Base-by-base conservation (phyloP, 805 yeast genomes). In the Schwanniomyces occidentalis region DNA sequence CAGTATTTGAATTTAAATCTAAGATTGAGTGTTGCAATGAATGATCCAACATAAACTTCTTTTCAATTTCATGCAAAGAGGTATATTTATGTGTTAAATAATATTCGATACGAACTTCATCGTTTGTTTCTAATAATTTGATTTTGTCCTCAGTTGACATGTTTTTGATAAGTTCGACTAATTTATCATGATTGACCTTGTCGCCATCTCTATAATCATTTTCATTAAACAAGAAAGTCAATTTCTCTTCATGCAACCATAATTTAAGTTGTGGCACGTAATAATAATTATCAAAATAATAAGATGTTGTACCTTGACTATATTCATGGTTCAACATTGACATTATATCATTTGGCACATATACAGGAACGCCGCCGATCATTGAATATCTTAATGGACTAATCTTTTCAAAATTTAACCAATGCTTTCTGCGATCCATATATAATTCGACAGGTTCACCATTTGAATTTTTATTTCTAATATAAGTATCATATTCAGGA, bases 351-450 rank as follows among this genome's bases (percentile, higher is more conserved):
- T 55, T 52, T 3, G 63, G 63, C 12, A 57, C 48, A 32, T 44
- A 58, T 2, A 56, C 56, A 10, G 62, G 62, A 12, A 49, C 75
- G 2, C 85, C 82, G 44, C 82, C 86, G 49, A 75, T 73, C 46
- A 67, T 55, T 0, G 85, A 69, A 29, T 71, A 55, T 15, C 68
- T 51, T 37, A 83, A 52, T 2, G 86, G 86, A 13, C 72, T 65
- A 10, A 82, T 42, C 37, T 76, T 55, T 27, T 52, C 57, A 27
- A 48, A 51, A 27, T 41, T 45, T 16, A 50, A 35, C 61, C 62
- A 58, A 39, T 60, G 65, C 41, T 56, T 60, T 40, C 64, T 45
- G 37, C 65, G 39, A 40, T 59, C 64, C 61, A 56, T 54, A 35
- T 56, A 58, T 24, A 54, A 41, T 36, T 53, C 52, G 9, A 49